phyloP scores from a whole-genome alignment of 2,329 filamentous ascomycete genomes.

The Magnaporthales sp. region DNA sequence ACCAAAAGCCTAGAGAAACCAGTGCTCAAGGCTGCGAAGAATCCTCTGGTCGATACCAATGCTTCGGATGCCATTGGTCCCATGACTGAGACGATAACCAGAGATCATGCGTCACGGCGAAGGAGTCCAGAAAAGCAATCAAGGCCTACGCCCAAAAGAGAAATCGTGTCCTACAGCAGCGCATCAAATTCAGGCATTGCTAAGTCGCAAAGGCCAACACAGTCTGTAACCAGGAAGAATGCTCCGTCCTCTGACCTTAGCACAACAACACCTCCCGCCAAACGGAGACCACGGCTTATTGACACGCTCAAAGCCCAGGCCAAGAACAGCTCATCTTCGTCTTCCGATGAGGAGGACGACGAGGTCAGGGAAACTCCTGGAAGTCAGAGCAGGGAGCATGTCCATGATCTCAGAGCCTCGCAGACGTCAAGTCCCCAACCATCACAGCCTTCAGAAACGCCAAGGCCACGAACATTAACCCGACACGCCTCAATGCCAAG shows the following conservation, averaged over 20 bases:
- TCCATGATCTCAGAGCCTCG: not conserved
- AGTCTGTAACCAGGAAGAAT: not conserved
- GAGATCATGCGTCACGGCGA: not conserved
- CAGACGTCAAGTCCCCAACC: not conserved
- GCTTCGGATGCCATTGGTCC: not conserved
- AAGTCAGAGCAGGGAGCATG: not conserved
- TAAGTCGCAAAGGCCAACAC: not conserved
- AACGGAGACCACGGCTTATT: constrained; percentile 24
- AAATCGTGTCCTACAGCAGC: not conserved
- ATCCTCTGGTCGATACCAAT: not conserved
- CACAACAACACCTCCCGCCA: constrained; percentile 2
- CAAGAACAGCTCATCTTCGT: constrained; percentile 16
- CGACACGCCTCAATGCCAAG: constrained; percentile 15
- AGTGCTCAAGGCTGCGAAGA: not conserved
- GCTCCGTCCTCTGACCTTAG: not conserved
- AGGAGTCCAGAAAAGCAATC: not conserved
- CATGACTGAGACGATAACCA: not conserved
- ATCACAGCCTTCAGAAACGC: constrained; percentile 2
- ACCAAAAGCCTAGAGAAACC: not conserved
- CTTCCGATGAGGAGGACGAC: constrained; percentile 8
- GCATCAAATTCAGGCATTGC: not conserved
- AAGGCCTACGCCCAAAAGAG: not conserved
- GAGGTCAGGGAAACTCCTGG: constrained; percentile 13
- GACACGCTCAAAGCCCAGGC: constrained; percentile 32
- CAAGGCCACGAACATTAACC: constrained; percentile 13